Evolutionary conservation across 148 eudicot species (phyloP).

Genomic region (Gaultheria prostrata): DNA sequence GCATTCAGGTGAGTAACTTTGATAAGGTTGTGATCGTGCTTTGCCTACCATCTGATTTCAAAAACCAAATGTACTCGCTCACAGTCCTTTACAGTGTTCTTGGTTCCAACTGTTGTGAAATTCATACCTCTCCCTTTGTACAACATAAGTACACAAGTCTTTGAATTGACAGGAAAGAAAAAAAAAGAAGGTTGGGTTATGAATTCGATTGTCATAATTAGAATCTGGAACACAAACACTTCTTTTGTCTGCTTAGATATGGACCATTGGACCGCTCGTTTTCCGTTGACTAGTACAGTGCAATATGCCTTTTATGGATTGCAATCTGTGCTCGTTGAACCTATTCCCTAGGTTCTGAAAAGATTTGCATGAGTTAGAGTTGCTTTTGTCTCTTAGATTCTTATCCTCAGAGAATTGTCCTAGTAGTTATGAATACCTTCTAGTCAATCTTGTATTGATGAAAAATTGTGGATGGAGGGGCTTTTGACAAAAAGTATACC

Average conservation of each 20-base stretch:
- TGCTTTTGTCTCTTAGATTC: constrained; percentile 15
- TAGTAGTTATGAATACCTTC: background rate
- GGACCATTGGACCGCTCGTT: constrained; percentile 11
- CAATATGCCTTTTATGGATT: background rate
- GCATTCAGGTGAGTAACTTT: background rate
- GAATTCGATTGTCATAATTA: background rate
- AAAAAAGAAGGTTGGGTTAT: background rate
- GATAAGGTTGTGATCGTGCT: background rate
- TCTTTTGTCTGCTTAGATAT: background rate
- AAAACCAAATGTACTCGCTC: background rate
- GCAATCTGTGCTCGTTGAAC: constrained; percentile 8
- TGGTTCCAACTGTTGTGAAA: background rate
- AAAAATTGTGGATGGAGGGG: constrained; percentile 3
- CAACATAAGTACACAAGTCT: background rate
- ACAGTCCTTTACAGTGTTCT: background rate
- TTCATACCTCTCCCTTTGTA: background rate
- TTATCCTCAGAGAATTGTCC: background rate
- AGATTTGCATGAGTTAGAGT: background rate
- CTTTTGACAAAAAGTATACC: constrained; percentile 7
- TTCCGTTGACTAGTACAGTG: constrained; percentile 10
- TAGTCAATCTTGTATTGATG: constrained; percentile 14
- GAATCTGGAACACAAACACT: background rate
- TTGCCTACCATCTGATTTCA: background rate
- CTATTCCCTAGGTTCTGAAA: background rate
- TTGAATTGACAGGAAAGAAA: background rate